Conservation (phyloP, 2,329 filamentous ascomycete species). For the Fusarium udum region DNA sequence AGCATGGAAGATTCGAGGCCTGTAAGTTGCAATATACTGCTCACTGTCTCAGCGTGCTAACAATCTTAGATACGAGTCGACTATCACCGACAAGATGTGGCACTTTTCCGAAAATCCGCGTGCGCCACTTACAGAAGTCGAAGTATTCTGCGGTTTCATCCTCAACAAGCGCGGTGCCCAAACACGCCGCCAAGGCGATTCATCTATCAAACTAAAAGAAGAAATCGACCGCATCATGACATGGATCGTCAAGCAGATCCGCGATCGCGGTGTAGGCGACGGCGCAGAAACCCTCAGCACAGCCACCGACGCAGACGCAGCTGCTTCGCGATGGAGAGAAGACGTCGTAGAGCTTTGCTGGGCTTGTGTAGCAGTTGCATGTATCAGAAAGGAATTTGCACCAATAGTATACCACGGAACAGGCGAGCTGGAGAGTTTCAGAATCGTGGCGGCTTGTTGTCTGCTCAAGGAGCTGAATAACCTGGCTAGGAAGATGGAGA, state of each 20-base stretch:
- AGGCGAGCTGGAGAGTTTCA: constrained; percentile 48
- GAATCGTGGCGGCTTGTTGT: constrained; percentile 50
- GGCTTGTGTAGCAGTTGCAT: constrained; percentile 48
- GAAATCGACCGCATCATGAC: constrained; percentile 59
- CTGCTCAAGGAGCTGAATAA: constrained; percentile 42
- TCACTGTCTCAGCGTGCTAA: constrained; percentile 17
- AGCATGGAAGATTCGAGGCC: constrained; percentile 56
- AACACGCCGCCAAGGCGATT: constrained; percentile 61
- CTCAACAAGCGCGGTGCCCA: constrained; percentile 60
- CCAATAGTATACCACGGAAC: constrained; percentile 18
- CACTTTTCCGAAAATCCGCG: constrained; percentile 57
- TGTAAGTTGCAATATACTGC: constrained; percentile 56
- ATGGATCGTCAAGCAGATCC: constrained; percentile 51
- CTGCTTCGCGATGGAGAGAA: constrained; percentile 28
- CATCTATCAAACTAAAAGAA: constrained; percentile 61
- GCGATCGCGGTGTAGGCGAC: constrained; percentile 29
- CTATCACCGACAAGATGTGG: constrained; percentile 53
- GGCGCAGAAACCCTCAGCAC: constrained; percentile 19
- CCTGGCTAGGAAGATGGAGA: constrained; percentile 17
- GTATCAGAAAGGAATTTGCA: constrained; percentile 8
- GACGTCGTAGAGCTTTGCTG: constrained; percentile 48
- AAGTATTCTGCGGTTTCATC: constrained; percentile 66
- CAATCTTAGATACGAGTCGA: constrained; percentile 56
- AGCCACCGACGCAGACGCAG: background rate
- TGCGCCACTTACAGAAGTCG: constrained; percentile 57